Evolutionary conservation across 306 rosid species (phyloP), one percentile per base, ranked within the genome.

Genomic region (Acacia confusa): DNA sequence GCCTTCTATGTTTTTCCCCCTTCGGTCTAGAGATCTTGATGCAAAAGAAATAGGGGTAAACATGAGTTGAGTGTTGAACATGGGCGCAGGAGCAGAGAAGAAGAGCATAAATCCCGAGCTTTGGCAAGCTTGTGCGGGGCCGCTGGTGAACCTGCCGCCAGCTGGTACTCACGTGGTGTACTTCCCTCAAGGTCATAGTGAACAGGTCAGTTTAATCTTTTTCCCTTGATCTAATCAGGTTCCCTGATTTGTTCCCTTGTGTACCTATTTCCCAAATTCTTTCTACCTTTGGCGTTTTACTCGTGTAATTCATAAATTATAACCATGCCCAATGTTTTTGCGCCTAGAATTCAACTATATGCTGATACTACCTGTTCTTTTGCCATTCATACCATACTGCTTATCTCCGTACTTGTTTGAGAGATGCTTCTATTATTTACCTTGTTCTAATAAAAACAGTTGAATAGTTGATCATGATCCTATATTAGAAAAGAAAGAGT

Each of bases 61-160:
- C 12, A 83, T 9, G 45, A 43, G n/a, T 16, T 16, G 8, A 2
- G 1, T 44, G 55, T 27, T 32, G 38, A 86, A 80, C 79, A 73
- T 77, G 78, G 82, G 70, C 16, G 82, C 81, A 75, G 84, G 86
- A 15, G 87, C 77, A 84, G 94, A 89, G 78, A 87, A 84, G 86
- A 91, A 84, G 90, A 86, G 79, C 88, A 92, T 89, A 65, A 95
- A 95, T 79, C 90, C 84, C 43, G 97, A 93, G 89, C 88, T 95
- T 12, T 95, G 99, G 99, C 99, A 95, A 82, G 97, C 97, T 38
- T 95, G 99, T 84, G 97, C 99, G 28, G 99, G 99, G 66, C 97
- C 99, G 11, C 90, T 95, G 79, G 97, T 86, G 38, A 93, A 89
- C 84, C 87, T 95, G 72, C 99, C 99, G 19, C 89, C 90, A 64